Evolutionary conservation across 768 basidiomycete genomes (phyloP).

Genomic region (Megacollybia marginata): DNA sequence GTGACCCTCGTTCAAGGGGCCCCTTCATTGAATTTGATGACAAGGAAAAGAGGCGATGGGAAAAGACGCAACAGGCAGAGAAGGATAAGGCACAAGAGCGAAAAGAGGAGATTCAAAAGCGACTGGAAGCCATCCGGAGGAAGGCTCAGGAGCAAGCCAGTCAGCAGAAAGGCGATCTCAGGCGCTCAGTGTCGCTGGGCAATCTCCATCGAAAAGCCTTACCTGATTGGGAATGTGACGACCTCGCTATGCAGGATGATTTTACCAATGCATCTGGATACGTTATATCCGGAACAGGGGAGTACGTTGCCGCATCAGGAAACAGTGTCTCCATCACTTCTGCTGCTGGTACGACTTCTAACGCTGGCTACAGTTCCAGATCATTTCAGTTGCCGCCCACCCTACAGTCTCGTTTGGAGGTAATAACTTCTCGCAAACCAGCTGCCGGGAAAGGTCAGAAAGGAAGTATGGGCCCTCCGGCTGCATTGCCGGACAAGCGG

Average conservation of each 20-base stretch:
- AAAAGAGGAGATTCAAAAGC: constrained; percentile 25
- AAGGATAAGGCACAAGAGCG: constrained; percentile 28
- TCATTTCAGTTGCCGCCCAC: constrained; percentile 43
- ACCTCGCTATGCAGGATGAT: constrained; percentile 32
- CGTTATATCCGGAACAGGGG: constrained; percentile 45
- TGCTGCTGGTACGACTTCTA: constrained; percentile 80
- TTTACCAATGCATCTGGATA: constrained; percentile 69
- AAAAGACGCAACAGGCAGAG: constrained; percentile 44
- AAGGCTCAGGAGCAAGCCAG: constrained; percentile 28
- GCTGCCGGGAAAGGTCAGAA: constrained; percentile 14
- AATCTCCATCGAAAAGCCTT: constrained; percentile 56
- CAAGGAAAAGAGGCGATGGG: constrained; percentile 60
- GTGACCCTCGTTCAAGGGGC: constrained; percentile 64
- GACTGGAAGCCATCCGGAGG: constrained; percentile 27
- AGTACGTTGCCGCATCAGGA: constrained; percentile 87
- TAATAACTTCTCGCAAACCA: constrained; percentile 56
- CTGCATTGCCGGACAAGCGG: constrained; percentile 45
- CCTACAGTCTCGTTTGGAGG: constrained; percentile 52
- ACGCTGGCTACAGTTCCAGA: constrained; percentile 38
- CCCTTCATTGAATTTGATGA: constrained; percentile 76
- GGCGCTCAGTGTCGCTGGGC: constrained; percentile 70
- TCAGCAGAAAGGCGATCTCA: constrained; percentile 42
- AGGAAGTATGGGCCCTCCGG: constrained; percentile 63
- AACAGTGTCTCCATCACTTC: constrained; percentile 94
- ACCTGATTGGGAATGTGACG: constrained; percentile 36